These are phyloP conservation scores for Quillaja saponaria DNA, from an alignment of 306 rosid species.

Conservation along the genomic window DNA sequence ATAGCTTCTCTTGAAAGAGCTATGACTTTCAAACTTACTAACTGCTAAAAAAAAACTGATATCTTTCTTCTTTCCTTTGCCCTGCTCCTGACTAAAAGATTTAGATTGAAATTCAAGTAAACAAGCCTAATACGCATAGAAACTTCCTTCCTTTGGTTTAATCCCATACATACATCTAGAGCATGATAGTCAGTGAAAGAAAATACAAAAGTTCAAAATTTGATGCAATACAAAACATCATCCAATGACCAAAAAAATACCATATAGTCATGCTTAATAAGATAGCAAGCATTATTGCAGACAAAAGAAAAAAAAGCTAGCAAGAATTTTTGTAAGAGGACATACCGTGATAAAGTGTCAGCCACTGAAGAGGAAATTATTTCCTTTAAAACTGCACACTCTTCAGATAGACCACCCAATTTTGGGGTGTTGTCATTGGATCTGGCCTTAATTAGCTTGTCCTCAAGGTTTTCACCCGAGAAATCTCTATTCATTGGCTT, in stretches of 20 bases:
- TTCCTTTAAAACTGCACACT: slow-evolving; percentile 64
- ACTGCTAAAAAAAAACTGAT: no score
- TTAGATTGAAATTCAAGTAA: no score
- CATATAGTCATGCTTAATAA: no score
- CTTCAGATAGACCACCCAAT: slow-evolving; percentile 85
- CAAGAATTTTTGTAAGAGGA: background rate
- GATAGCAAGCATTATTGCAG: no score
- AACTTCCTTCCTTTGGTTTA: no score
- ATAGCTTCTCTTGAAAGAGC: no score
- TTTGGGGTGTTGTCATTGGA: slow-evolving; percentile 30
- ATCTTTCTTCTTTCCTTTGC: no score
- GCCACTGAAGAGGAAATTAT: slow-evolving; percentile 56
- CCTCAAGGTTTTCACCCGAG: slow-evolving; percentile 36
- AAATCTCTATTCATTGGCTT: slow-evolving; percentile 39
- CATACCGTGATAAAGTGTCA: slow-evolving; percentile 68
- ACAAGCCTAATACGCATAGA: no score
- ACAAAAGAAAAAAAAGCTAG: no score
- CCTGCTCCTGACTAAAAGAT: no score
- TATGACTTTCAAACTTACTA: no score
- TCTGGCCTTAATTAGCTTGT: slow-evolving; percentile 37
- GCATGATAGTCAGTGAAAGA: slow-evolving; percentile 1
- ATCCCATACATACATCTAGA: no score
- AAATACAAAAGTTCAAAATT: slow-evolving; percentile 3
- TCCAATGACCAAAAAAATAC: background rate
- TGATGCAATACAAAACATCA: slow-evolving; percentile 23